Evolutionary conservation across 2,329 filamentous ascomycete species (phyloP).

Genomic region (Aspergillus chevalieri): DNA sequence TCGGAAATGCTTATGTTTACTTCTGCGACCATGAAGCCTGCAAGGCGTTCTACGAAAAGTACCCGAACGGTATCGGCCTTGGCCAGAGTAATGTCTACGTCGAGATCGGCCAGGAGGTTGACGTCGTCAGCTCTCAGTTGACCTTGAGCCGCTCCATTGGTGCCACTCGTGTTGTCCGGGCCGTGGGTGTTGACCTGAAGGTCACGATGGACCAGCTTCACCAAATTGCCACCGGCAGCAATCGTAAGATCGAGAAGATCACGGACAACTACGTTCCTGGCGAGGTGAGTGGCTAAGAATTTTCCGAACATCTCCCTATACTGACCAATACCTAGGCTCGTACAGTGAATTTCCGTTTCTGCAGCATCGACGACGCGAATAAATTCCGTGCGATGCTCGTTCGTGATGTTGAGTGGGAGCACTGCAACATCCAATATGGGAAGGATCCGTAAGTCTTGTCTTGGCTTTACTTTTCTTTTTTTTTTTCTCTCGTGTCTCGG

Average conservation of each 20-base stretch:
- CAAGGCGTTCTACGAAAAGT: conserved; percentile 28
- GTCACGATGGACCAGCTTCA: conserved; percentile 32
- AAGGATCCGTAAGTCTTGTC: conserved; percentile 35
- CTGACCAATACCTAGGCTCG: conserved; percentile 26
- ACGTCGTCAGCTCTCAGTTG: conserved; percentile 37
- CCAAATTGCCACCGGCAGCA: conserved; percentile 33
- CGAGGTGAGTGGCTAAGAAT: conserved; percentile 31
- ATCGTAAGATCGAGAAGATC: conserved; percentile 42
- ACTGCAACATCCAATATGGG: conserved; percentile 38
- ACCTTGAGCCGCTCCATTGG: conserved; percentile 35
- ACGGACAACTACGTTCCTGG: conserved; percentile 33
- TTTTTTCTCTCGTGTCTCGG: background rate
- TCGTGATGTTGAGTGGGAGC: conserved; percentile 41
- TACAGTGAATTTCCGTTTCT: conserved; percentile 45
- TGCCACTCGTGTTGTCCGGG: conserved; percentile 43
- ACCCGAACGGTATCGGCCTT: conserved; percentile 33
- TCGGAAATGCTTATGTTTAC: conserved; percentile 26
- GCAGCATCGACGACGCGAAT: conserved; percentile 41
- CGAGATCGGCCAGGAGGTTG: conserved; percentile 34
- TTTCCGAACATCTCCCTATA: background rate
- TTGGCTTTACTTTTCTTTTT: background rate
- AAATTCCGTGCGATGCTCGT: conserved; percentile 38
- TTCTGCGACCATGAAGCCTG: conserved; percentile 32
- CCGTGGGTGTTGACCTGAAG: conserved; percentile 36
- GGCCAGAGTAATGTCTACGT: conserved; percentile 29